Conservation (phyloP, 345 rosid species). For the Gossypium turneri region DNA sequence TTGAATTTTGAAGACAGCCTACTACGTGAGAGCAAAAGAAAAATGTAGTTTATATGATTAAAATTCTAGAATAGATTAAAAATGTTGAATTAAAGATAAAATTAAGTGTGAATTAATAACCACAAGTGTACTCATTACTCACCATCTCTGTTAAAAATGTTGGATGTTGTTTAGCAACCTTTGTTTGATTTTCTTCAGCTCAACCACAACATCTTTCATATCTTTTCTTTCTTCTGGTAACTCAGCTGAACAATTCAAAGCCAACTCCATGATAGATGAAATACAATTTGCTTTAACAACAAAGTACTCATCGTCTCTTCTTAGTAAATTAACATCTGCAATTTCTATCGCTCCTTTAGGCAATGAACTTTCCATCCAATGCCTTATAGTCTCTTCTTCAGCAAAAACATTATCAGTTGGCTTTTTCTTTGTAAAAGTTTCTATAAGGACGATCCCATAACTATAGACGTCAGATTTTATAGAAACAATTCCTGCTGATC, state of each 20-base stretch:
- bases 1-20: no score
- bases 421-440: conserved; percentile 12
- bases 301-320: not conserved
- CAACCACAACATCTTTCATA: no score
- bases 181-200: no score
- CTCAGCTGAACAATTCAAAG: not conserved
- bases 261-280: not conserved
- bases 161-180: no score
- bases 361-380: conserved; percentile 1
- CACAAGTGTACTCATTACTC: no score
- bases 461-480: conserved; percentile 7
- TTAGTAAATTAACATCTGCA: not conserved
- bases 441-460: conserved; percentile 14
- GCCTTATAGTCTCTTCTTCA: not conserved
- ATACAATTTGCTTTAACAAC: conserved; percentile 1
- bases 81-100: no score
- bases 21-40: no score
- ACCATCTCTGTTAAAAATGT: no score
- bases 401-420: conserved; percentile 1
- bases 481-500: conserved; percentile 6
- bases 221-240: not conserved
- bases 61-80: no score
- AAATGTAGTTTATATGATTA: no score
- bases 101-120: no score
- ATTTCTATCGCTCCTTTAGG: not conserved